Percentiles rank a stretch among this genome's conserved stretches.
Evolutionary conservation across 306 rosid species (phyloP).

Genomic region (Ceratonia siliqua): DNA sequence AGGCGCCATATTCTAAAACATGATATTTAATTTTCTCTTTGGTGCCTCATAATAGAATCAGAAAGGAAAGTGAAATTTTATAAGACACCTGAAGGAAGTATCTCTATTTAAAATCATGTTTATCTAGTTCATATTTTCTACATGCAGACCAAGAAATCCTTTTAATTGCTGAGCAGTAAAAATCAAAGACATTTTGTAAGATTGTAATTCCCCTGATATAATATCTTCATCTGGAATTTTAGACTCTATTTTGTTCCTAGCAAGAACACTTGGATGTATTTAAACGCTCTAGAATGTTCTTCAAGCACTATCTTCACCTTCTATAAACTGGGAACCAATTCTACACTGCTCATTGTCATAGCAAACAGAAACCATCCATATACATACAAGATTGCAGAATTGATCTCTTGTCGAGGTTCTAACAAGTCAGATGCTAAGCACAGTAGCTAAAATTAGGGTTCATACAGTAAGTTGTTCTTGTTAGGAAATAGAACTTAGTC

Average conservation of each 20-base stretch:
- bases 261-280: neutral
- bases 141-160: neutral
- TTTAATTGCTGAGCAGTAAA: neutral
- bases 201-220: neutral
- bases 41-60: too few relatives aligned
- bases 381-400: constrained; percentile 7
- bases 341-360: neutral
- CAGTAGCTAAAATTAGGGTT: constrained; percentile 30
- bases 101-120: neutral
- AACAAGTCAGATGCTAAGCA: constrained; percentile 26
- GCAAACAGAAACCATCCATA: constrained; percentile 6
- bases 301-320: neutral
- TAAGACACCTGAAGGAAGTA: too few relatives aligned
- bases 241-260: neutral
- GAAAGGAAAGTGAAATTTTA: too few relatives aligned
- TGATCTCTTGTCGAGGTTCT: neutral
- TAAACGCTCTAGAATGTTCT: neutral
- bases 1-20: too few relatives aligned
- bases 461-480: constrained; percentile 15
- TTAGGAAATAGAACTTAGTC: constrained; percentile 27
- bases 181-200: neutral
- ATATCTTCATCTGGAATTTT: neutral
- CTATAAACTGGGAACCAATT: constrained; percentile 3
- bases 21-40: too few relatives aligned
- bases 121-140: neutral